Percentiles rank a stretch among this genome's conserved stretches.
Conservation (phyloP, 2,329 filamentous ascomycete genomes). For the Fonsecaea monophora region DNA sequence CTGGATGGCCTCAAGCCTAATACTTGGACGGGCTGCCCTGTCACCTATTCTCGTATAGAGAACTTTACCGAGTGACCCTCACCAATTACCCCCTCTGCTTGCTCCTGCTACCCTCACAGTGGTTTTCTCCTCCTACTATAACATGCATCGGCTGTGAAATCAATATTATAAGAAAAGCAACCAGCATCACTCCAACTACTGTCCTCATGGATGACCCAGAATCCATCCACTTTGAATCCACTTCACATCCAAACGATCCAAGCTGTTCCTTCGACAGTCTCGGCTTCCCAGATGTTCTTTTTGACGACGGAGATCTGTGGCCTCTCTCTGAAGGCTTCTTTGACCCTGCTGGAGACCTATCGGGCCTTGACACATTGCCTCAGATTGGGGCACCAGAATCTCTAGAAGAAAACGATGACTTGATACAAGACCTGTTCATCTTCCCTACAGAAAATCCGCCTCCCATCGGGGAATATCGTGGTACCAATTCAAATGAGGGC, state of each 20-base stretch:
- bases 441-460: background rate
- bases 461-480: background rate
- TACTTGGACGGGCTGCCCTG: too few species aligned
- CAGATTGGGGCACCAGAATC: background rate
- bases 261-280: background rate
- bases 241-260: background rate
- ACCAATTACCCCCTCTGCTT: background rate
- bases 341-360: background rate
- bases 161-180: background rate
- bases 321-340: background rate
- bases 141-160: background rate
- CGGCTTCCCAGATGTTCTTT: background rate
- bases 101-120: background rate
- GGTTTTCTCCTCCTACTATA: background rate
- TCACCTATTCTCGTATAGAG: too few species aligned
- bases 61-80: too few species aligned
- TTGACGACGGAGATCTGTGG: background rate
- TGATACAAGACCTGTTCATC: background rate
- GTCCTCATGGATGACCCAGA: background rate
- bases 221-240: background rate
- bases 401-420: background rate
- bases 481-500: background rate
- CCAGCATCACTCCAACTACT: background rate
- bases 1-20: background rate
- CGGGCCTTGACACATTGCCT: background rate